Base-by-base conservation (phyloP, 169 alveolate genomes). In the Plasmodium reichenowi region DNA sequence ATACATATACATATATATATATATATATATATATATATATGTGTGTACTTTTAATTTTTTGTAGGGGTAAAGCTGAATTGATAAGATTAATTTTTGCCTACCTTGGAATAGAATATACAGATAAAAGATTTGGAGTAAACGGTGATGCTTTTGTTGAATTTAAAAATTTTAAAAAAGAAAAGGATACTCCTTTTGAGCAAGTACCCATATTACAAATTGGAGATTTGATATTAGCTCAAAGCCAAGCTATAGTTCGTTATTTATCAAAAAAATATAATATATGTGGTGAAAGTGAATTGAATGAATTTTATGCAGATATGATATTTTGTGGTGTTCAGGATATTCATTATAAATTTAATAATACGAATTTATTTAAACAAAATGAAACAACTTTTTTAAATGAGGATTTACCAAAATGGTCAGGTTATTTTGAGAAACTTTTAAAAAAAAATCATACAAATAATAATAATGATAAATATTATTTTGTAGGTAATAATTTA, bases 251-350 rank as follows among this genome's bases (percentile, higher is more conserved):
- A 76, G 89, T 76, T 17, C 63, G 89, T n/a, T 76, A 76, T 66
- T 68, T 76, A 2, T 76, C 89, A 47, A 76, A 76, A 56, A 76
- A 76, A 59, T 76, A 76, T 58, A 76, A 64, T 45, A 76, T 76
- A 47, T 15, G 89, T 76, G 89, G 89, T 2, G 32, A 76, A 29
- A 66, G n/a, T 15, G 89, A 76, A 54, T 71, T 76, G 58, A 29
- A 76, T 59, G 89, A 76, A 76, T 76, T 76, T 26, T 76, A 76
- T 20, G 89, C 89, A 10, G 89, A 76, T 22, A 76, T 76, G 89
- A 76, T 76, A 48, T 76, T 76, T 48, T 76, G 89, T 63, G 89
- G 89, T n/a, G 89, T 76, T 29, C 89, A 76, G 66, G 89, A 76
- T 52, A 76, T 76, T 29, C 89, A 76, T 64, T 76, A 76, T 76